Evolutionary conservation across 441 rosid genomes (phyloP).

Genomic region (Metrosideros polymorpha): DNA sequence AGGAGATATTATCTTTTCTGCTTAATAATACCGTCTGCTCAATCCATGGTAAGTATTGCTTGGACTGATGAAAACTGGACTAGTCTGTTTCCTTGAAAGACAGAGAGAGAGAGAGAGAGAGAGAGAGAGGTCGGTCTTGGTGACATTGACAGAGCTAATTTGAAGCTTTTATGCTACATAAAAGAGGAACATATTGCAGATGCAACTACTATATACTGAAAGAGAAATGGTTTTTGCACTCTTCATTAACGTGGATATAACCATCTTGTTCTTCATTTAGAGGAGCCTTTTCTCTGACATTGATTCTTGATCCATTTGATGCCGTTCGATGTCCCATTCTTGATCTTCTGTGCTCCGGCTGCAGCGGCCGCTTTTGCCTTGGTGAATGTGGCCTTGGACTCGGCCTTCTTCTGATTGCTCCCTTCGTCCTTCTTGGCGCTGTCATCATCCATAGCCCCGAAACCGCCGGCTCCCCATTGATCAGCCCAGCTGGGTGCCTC

Average conservation of each 20-base stretch:
- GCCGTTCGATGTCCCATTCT: constrained; percentile 29
- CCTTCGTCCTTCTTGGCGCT: constrained; percentile 21
- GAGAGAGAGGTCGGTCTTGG: background rate
- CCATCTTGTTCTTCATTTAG: background rate
- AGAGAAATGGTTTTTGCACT: background rate
- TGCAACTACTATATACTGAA: background rate
- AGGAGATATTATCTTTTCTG: background rate
- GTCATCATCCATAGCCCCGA: constrained; percentile 51
- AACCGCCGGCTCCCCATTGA: constrained; percentile 90
- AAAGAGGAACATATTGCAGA: background rate
- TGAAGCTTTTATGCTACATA: background rate
- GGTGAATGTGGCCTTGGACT: constrained; percentile 23
- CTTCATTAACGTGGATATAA: background rate
- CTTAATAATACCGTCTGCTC: background rate
- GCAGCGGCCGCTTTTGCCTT: constrained; percentile 33
- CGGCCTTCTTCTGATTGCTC: constrained; percentile 17
- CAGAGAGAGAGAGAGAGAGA: background rate
- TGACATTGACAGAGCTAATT: background rate
- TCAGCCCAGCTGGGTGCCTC: constrained; percentile 95
- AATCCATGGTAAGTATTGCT: background rate
- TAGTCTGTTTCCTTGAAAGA: background rate
- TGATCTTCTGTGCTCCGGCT: constrained; percentile 27
- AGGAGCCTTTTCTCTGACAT: constrained; percentile 16
- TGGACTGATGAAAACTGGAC: background rate
- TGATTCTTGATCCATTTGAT: constrained; percentile 60